phyloP scores from a whole-genome alignment of 306 rosid genomes.

The Sicyos edulis region DNA sequence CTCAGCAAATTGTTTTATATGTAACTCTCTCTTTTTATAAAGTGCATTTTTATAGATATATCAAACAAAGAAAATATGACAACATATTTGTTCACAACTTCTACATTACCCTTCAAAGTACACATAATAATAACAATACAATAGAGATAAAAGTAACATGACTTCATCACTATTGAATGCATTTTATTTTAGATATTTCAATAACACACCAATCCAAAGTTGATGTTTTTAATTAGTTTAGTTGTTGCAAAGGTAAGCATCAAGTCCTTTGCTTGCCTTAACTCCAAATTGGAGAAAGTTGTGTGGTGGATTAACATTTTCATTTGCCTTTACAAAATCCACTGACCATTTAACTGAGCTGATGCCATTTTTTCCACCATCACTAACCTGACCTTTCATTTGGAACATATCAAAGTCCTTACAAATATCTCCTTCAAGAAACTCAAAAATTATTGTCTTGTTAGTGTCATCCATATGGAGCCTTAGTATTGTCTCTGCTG shows the following conservation, averaged over 20 bases:
- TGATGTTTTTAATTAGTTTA: too few relatives aligned
- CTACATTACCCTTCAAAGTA: too few relatives aligned
- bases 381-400: not conserved
- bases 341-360: constrained; percentile 2
- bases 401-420: not conserved
- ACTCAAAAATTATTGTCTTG: not conserved
- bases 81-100: too few relatives aligned
- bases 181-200: too few relatives aligned
- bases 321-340: not conserved
- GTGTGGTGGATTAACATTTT: not conserved
- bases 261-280: not conserved
- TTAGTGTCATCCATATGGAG: not conserved
- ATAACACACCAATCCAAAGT: too few relatives aligned
- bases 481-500: not conserved
- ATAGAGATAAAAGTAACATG: too few relatives aligned
- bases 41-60: too few relatives aligned
- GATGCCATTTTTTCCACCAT: not conserved
- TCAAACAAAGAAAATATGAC: too few relatives aligned
- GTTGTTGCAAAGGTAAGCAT: not conserved
- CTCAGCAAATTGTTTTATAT: too few relatives aligned
- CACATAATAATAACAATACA: too few relatives aligned
- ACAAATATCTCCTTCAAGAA: not conserved
- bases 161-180: too few relatives aligned
- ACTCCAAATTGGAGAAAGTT: constrained; percentile 1
- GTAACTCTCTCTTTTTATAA: too few relatives aligned